These are phyloP conservation scores for Phytophthora hibernalis DNA, from an alignment of 352 stramenopile genomes.

Conservation along the genomic window DNA sequence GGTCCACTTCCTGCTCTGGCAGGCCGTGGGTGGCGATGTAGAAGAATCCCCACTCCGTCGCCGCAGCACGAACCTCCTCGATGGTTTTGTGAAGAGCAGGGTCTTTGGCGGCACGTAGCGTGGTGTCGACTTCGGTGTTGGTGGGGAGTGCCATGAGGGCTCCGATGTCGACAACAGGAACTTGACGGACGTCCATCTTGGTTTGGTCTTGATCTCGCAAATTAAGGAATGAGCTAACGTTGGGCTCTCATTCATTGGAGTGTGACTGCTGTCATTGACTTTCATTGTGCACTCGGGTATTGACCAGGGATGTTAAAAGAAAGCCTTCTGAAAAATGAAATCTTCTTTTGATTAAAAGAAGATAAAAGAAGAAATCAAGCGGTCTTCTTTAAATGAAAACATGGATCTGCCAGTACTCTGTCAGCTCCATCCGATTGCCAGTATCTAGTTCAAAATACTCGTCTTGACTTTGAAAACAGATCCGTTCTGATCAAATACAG, in stretches of 20 bases:
- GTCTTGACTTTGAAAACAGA: too few relatives aligned
- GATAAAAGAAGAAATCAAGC: too few relatives aligned
- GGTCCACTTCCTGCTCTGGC: constrained; percentile 52
- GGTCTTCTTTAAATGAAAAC: too few relatives aligned
- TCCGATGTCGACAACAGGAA: constrained; percentile 61
- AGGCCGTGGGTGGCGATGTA: constrained; percentile 90
- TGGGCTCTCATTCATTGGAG: neutral
- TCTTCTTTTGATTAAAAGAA: too few relatives aligned
- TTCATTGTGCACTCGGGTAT: neutral
- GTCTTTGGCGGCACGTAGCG: constrained; percentile 18
- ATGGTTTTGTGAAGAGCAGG: constrained; percentile 47
- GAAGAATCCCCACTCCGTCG: constrained; percentile 91
- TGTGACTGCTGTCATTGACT: too few relatives aligned
- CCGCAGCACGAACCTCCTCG: constrained; percentile 34
- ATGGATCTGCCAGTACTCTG: too few relatives aligned
- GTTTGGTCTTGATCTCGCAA: neutral
- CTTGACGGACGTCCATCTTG: constrained; percentile 38
- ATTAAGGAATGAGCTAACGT: neutral
- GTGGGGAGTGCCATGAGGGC: constrained; percentile 47
- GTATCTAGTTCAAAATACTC: too few relatives aligned
- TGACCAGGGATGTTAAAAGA: too few relatives aligned
- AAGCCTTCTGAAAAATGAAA: too few relatives aligned
- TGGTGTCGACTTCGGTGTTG: constrained; percentile 43
- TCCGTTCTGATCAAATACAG: too few relatives aligned
- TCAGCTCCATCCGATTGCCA: too few relatives aligned